Conservation (phyloP, 768 basidiomycete species). For the Boletus speciosus region DNA sequence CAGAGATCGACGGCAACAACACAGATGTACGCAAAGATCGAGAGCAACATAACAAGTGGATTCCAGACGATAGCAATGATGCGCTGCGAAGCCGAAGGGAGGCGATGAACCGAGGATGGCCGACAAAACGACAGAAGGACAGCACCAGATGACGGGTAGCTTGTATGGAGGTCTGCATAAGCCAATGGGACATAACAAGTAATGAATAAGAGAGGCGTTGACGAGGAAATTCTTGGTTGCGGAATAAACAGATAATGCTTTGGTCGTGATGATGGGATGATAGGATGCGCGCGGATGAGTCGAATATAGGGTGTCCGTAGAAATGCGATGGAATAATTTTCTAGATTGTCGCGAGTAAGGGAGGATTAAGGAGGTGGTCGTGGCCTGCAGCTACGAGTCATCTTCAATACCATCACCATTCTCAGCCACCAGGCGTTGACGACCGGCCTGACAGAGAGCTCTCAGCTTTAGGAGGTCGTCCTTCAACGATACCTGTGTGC, state of each 20-base stretch:
- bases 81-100: slow-evolving; percentile 2
- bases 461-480: slow-evolving; percentile 46
- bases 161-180: slow-evolving; percentile 10
- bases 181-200: slow-evolving; percentile 24
- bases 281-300: slow-evolving; percentile 22
- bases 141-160: slow-evolving; percentile 1
- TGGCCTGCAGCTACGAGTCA: slow-evolving; percentile 12
- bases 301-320: slow-evolving; percentile 26
- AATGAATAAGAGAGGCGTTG: slow-evolving; percentile 11
- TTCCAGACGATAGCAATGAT: slow-evolving; percentile 19
- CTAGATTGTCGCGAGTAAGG: slow-evolving; percentile 13
- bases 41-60: slow-evolving; percentile 23
- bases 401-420: slow-evolving; percentile 12
- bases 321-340: slow-evolving; percentile 24
- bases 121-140: slow-evolving; percentile 22
- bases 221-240: slow-evolving; percentile 25
- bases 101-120: background rate
- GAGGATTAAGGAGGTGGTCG: background rate
- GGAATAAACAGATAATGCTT: slow-evolving; percentile 28
- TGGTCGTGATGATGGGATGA: slow-evolving; percentile 17
- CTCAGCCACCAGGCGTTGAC: slow-evolving; percentile 8
- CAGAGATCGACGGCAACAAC: slow-evolving; percentile 16
- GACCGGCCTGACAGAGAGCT: slow-evolving; percentile 19
- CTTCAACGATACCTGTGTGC: slow-evolving; percentile 52
- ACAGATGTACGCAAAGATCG: slow-evolving; percentile 21